These are phyloP conservation scores for Trypanosoma platydactyli DNA, from an alignment of 208 protist species.

Conservation along the genomic window DNA sequence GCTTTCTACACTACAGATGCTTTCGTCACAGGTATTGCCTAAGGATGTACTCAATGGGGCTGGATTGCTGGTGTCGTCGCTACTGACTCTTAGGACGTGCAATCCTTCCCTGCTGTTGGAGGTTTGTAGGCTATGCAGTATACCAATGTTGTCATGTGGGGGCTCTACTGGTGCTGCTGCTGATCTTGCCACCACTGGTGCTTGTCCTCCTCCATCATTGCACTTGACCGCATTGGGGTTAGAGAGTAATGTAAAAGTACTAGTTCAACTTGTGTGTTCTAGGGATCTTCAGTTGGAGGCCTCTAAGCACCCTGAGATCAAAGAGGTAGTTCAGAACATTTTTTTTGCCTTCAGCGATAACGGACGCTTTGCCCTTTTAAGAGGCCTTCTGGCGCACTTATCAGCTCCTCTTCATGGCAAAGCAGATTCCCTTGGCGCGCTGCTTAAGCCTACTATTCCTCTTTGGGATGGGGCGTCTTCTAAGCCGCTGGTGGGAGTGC, in stretches of 20 bases:
- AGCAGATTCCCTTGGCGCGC: conserved; percentile 38
- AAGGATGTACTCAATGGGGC: conserved; percentile 90
- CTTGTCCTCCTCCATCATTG: background rate
- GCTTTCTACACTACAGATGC: conserved; percentile 60
- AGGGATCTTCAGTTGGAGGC: conserved; percentile 8
- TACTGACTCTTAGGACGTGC: conserved; percentile 67
- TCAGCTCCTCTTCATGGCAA: conserved; percentile 53
- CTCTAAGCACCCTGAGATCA: conserved; percentile 8
- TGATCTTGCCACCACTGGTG: background rate
- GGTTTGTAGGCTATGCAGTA: conserved; percentile 39
- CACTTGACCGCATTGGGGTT: background rate
- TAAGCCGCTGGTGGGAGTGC: conserved; percentile 24
- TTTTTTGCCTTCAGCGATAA: conserved; percentile 62
- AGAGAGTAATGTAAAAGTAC: conserved; percentile 10
- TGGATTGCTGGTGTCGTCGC: conserved; percentile 73
- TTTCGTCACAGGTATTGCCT: conserved; percentile 62
- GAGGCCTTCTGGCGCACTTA: conserved; percentile 81
- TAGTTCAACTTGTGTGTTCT: conserved; percentile 31
- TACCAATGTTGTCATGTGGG: background rate
- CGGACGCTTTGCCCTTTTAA: conserved; percentile 81
- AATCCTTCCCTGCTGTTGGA: conserved; percentile 43
- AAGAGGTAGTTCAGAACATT: conserved; percentile 30
- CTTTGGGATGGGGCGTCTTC: background rate
- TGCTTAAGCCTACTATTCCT: conserved; percentile 31
- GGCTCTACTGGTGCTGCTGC: background rate